Base-by-base conservation (phyloP, 306 rosid species). In the Hippophae rhamnoides region DNA sequence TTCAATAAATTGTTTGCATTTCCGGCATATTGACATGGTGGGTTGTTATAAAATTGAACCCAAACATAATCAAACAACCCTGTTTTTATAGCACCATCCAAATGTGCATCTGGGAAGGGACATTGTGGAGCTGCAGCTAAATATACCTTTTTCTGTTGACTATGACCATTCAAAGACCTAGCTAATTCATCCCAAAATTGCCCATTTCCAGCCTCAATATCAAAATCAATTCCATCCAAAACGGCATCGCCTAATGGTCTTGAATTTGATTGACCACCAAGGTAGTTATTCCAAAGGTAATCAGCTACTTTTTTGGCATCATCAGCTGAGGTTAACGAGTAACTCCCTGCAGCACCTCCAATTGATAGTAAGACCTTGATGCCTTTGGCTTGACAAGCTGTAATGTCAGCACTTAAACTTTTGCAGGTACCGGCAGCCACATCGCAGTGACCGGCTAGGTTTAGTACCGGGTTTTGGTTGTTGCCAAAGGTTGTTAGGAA, bases 1-100 rank as follows among this genome's bases (percentile, higher is more conserved):
- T 9, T 71, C 4, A 67, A n/a, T 7, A 86, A 80, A 43, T 61
- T 74, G 46, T 63, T 12, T 12, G 45, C 42, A 56, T 83, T 68
- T 0, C 76, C 76, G 27, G 48, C 48, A 25, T 72, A 86, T 3
- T 75, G 76, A 47, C 95, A 83, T 1, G 31, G 61, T 45, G 65
- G 61, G 45, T 84, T 84, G 70, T 84, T 84, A 65, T 79, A 84
- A 69, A 84, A 84, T 57, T 84, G 90, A 40, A 84, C 85, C 85
- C 85, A 83, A 7, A 83, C 81, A 6, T 48, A 69, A 27, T 79
- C 83, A 49, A 83, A 79, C 6, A 79, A 8, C 0, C 85, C 83
- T 0, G 89, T 79, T 26, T 66, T 51, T 6, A 83, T 66, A 1
- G 89, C 83, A 0, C 52, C 0, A n/a, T 62, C 73, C 9, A 79